These are phyloP conservation scores for Emmonsiellopsis sp. DNA, from an alignment of 2,329 filamentous ascomycete species.

Conservation along the genomic window DNA sequence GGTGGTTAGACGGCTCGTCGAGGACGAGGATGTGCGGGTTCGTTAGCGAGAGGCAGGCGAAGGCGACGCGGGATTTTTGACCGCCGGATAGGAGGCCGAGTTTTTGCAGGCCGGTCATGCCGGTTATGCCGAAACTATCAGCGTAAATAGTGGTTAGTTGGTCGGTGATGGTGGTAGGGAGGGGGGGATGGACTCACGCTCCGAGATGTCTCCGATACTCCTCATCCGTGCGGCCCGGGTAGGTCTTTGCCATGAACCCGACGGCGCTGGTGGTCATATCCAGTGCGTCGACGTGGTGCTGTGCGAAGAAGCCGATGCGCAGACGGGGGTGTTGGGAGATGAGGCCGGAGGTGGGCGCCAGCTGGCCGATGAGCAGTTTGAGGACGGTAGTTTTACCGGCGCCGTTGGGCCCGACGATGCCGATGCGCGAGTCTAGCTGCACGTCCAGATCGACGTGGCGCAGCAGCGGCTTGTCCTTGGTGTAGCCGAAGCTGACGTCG, in stretches of 20 bases:
- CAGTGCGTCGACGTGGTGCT: constrained; percentile 94
- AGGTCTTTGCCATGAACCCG: constrained; percentile 89
- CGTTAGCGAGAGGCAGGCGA: constrained; percentile 85
- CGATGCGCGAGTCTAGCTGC: constrained; percentile 94
- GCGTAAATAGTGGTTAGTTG: not conserved
- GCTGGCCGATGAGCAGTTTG: constrained; percentile 86
- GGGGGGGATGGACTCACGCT: constrained; percentile 51
- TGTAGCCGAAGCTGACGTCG: constrained; percentile 83
- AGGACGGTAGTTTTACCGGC: constrained; percentile 98
- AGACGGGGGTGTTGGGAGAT: constrained; percentile 84
- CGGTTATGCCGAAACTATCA: constrained; percentile 58
- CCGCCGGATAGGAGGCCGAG: constrained; percentile 91
- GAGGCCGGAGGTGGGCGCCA: constrained; percentile 65
- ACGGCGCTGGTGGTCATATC: constrained; percentile 85
- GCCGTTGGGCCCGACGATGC: constrained; percentile 98
- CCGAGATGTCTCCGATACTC: constrained; percentile 93
- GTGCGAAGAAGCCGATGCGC: constrained; percentile 91
- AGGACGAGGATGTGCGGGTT: constrained; percentile 97
- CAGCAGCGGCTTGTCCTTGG: constrained; percentile 66
- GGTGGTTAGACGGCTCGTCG: constrained; percentile 95
- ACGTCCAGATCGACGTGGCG: constrained; percentile 88
- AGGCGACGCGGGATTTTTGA: constrained; percentile 96
- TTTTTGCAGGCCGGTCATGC: constrained; percentile 92
- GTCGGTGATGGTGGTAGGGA: not conserved
- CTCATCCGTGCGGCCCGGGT: constrained; percentile 85